Evolutionary conservation across 2,329 filamentous ascomycete species (phyloP).

Genomic region (Fusarium sulawesiense): DNA sequence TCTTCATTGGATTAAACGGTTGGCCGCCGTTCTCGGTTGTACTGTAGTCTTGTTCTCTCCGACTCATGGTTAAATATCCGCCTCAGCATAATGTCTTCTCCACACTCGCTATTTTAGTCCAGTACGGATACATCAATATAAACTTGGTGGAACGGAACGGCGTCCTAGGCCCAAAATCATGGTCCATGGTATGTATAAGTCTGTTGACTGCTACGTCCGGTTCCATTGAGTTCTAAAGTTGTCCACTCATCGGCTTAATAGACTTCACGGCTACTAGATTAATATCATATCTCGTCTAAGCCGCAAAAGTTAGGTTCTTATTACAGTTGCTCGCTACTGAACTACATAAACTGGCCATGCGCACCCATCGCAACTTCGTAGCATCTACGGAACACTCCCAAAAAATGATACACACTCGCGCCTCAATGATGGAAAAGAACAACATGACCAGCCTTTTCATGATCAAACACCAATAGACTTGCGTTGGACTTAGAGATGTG

Average conservation of each 20-base stretch:
- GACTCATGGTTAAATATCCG: slow-evolving; percentile 7
- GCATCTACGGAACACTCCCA: slow-evolving; percentile 12
- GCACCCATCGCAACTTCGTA: not conserved
- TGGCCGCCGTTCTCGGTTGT: not conserved
- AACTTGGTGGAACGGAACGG: not conserved
- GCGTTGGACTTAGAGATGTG: not conserved
- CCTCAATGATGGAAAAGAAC: not conserved
- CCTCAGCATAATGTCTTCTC: slow-evolving; percentile 22
- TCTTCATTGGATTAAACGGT: slow-evolving; percentile 2
- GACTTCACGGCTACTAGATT: not conserved
- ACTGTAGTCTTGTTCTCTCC: not conserved
- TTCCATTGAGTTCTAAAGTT: not conserved
- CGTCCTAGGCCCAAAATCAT: not conserved
- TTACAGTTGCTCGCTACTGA: not conserved
- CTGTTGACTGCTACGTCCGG: not conserved
- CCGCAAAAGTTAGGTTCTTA: not conserved
- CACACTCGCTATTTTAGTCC: slow-evolving; percentile 17
- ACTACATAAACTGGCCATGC: slow-evolving; percentile 3
- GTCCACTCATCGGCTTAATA: not conserved
- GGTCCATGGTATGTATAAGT: not conserved
- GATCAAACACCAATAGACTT: not conserved
- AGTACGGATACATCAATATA: not conserved
- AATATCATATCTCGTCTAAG: not conserved
- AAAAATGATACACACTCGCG: slow-evolving; percentile 14
- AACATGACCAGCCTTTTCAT: not conserved